Base-by-base conservation (phyloP, 129 eudicot species). In the Lactuca saligna region DNA sequence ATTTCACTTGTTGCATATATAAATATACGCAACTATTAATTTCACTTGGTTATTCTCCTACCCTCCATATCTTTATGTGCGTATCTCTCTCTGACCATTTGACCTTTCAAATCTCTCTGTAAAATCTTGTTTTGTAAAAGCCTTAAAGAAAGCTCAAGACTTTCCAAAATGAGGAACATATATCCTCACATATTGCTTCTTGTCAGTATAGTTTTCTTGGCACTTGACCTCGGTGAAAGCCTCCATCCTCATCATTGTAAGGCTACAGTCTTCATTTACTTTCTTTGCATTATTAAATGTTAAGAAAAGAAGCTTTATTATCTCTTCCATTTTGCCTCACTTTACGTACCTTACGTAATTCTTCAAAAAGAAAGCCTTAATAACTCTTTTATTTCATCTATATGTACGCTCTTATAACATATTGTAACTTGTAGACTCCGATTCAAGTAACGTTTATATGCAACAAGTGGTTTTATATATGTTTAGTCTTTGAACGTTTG, bases 171-270 rank as follows among this genome's bases (percentile, higher is more conserved):
- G 67, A 72, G 74, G 79, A 75, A 17, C 59, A 66, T 66, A 14
- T 38, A 61, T 37, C 17, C 71, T 66, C 81, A 71, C 61, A 65
- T 72, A 50, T 65, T 82, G 76, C 65, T 80, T 35, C 73, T 64
- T 65, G 48, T 74, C 54, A 46, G 58, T 6, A 29, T 77, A 37
- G 54, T 86, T 25, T 74, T 85, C 75, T 53, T 85, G 82, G 46
- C 75, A 37, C 75, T 79, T 38, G 38, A 77, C 17, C 64, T 62
- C 20, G 71, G 77, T 57, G 58, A 78, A 64, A 53, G 82, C 70
- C 88, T 85, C 66, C 80, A 73, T 53, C 91, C 86, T 8, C 81
- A 77, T 69, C 83, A 80, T 67, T 82, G 84, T 86, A 82, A 80
- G 87, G 46, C n/a, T 12, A 66, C 33, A 58, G 14, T 29, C 7